Evolutionary conservation across 2,329 filamentous ascomycete species (phyloP).

Genomic region (Cadophora sp.): DNA sequence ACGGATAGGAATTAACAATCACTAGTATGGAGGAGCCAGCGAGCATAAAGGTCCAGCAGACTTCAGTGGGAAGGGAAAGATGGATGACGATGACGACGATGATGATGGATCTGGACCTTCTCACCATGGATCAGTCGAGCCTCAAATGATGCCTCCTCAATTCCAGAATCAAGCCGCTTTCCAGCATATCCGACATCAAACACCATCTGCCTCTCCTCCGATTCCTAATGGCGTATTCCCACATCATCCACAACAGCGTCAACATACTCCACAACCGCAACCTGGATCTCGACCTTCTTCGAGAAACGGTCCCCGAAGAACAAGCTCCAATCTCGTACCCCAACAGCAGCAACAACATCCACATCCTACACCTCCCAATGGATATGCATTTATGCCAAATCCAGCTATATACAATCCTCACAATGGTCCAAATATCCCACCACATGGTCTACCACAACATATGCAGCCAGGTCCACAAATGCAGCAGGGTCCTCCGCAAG

Average conservation of each 20-base stretch:
- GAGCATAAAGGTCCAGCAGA: slow-evolving; percentile 96
- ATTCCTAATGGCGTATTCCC: slow-evolving; percentile 63
- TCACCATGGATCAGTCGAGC: slow-evolving; percentile 49
- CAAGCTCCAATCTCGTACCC: slow-evolving; percentile 75
- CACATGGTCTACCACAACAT: slow-evolving; percentile 35
- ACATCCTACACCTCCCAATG: slow-evolving; percentile 70
- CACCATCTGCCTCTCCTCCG: slow-evolving; percentile 87
- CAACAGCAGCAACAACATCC: slow-evolving; percentile 68
- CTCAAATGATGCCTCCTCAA: slow-evolving; percentile 72
- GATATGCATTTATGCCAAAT: slow-evolving; percentile 85
- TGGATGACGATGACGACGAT: slow-evolving; percentile 82
- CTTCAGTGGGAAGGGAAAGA: slow-evolving; percentile 80
- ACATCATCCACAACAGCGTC: slow-evolving; percentile 59
- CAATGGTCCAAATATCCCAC: slow-evolving; percentile 41
- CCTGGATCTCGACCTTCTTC: slow-evolving; percentile 79
- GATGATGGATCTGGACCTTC: slow-evolving; percentile 73
- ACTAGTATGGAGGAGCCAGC: slow-evolving; percentile 86
- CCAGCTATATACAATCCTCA: slow-evolving; percentile 83
- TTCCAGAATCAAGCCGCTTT: slow-evolving; percentile 74
- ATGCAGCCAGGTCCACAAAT: slow-evolving; percentile 45
- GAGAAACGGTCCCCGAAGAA: slow-evolving; percentile 77
- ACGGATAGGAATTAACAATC: slow-evolving; percentile 33
- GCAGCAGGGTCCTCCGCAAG: slow-evolving; percentile 47
- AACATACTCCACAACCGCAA: slow-evolving; percentile 82
- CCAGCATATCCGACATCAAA: slow-evolving; percentile 81